phyloP scores from a whole-genome alignment of 768 basidiomycete species.

The Boletus tomentosulus region DNA sequence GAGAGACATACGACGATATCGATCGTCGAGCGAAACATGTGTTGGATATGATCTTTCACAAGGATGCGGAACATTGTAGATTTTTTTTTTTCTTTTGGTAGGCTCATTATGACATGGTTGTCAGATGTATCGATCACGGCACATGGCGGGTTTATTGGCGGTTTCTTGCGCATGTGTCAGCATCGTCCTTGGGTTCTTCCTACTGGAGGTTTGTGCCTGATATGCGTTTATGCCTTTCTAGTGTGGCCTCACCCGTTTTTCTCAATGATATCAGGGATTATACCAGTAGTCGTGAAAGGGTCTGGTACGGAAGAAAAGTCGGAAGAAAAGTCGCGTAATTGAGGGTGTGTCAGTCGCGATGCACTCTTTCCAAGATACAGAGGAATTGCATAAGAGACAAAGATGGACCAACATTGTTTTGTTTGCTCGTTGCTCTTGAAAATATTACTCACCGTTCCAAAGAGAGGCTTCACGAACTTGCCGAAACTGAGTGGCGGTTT shows the following conservation, averaged over 20 bases:
- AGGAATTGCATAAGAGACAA: no score
- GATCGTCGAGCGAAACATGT: constrained; percentile 46
- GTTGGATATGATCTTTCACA: constrained; percentile 51
- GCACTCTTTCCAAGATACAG: not conserved
- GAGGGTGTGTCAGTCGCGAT: not conserved
- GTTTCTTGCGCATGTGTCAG: constrained; percentile 46
- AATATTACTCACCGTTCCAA: no score
- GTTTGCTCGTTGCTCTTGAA: no score
- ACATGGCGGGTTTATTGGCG: constrained; percentile 60
- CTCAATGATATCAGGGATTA: constrained; percentile 15
- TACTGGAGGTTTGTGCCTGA: constrained; percentile 56
- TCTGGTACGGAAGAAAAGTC: not conserved
- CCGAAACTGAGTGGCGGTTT: no score
- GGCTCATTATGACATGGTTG: not conserved
- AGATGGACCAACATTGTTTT: no score
- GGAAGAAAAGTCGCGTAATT: constrained; percentile 3
- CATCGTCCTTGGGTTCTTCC: constrained; percentile 44
- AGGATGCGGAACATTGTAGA: constrained; percentile 41
- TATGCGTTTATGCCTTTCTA: no score
- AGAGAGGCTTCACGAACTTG: no score
- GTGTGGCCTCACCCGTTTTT: not conserved
- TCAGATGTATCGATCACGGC: constrained; percentile 64
- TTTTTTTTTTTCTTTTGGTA: not conserved
- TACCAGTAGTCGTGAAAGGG: constrained; percentile 25
- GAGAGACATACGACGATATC: constrained; percentile 27